Conservation (phyloP, 1,284 basidiomycete species). For the Ustilago loliicola region DNA sequence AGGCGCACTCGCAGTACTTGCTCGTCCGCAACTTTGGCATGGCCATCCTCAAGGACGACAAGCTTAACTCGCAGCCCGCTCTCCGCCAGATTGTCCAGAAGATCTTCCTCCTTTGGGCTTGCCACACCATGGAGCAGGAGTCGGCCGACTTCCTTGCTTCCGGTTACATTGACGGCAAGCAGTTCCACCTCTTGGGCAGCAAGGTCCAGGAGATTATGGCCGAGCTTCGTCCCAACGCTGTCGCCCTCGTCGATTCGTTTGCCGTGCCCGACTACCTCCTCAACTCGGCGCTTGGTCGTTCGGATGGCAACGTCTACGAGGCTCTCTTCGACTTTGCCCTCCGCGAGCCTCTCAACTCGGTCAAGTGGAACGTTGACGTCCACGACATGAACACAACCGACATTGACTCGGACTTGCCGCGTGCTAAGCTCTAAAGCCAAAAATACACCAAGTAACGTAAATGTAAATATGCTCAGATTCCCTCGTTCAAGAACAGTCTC, state of each 20-base stretch:
- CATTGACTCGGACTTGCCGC: conserved; percentile 52
- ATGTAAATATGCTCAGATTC: background rate
- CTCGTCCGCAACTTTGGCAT: conserved; percentile 71
- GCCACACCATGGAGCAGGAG: conserved; percentile 64
- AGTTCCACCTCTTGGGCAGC: conserved; percentile 68
- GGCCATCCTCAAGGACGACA: conserved; percentile 70
- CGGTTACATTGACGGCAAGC: conserved; percentile 69
- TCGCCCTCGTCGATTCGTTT: conserved; percentile 67
- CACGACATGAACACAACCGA: conserved; percentile 61
- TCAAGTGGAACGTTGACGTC: conserved; percentile 69
- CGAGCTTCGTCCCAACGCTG: conserved; percentile 69
- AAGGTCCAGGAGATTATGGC: conserved; percentile 70
- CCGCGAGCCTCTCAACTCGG: conserved; percentile 59
- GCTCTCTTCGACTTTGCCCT: conserved; percentile 67
- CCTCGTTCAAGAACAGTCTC: background rate
- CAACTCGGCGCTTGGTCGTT: conserved; percentile 70
- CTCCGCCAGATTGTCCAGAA: conserved; percentile 70
- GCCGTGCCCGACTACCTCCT: conserved; percentile 70
- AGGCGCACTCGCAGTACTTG: conserved; percentile 54
- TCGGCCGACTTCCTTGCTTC: conserved; percentile 71
- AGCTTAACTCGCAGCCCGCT: conserved; percentile 69
- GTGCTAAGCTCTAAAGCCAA: conserved; percentile 45
- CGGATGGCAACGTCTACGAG: conserved; percentile 69
- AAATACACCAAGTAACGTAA: background rate
- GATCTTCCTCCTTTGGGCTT: conserved; percentile 58